A percentile compares a stretch with the other conserved stretches of the same genome.
Conservation (phyloP, 2,329 filamentous ascomycete species). For the Alternaria burnsii region DNA sequence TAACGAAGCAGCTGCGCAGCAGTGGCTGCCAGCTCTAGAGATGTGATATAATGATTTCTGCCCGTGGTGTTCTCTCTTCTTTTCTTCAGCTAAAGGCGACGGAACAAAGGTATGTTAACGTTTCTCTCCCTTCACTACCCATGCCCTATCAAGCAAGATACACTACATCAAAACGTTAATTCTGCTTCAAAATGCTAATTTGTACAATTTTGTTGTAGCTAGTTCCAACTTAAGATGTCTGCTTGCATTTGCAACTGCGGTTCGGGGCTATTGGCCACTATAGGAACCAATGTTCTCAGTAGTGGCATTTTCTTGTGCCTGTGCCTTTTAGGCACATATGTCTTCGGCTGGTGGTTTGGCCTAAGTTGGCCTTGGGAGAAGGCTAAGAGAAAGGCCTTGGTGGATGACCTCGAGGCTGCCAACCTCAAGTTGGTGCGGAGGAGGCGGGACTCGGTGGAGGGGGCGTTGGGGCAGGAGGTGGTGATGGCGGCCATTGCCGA, state of each 20-base stretch:
- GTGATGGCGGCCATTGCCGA: not conserved
- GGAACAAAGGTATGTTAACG: not conserved
- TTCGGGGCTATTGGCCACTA: too few species aligned
- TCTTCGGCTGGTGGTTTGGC: not conserved
- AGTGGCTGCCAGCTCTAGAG: not conserved
- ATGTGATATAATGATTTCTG: not conserved
- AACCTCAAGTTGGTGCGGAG: not conserved
- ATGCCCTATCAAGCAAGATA: not conserved
- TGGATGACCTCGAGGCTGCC: not conserved
- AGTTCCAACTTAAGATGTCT: not conserved
- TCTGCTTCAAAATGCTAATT: conserved; percentile 1
- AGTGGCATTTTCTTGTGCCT: not conserved
- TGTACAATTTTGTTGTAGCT: not conserved
- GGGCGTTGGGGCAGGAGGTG: not conserved
- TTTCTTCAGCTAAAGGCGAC: not conserved
- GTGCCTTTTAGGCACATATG: not conserved
- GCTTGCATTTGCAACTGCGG: too few species aligned
- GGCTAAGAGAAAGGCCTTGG: too few species aligned
- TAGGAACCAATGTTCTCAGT: not conserved
- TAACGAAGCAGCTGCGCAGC: not conserved
- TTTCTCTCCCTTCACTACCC: not conserved
- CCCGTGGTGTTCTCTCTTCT: not conserved
- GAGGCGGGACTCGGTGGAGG: not conserved
- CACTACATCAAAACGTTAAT: not conserved
- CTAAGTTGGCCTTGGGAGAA: not conserved